Percentiles rank a stretch among this genome's conserved stretches.
phyloP scores from a whole-genome alignment of 179 eudicot genomes.

The Camellia oleifera region DNA sequence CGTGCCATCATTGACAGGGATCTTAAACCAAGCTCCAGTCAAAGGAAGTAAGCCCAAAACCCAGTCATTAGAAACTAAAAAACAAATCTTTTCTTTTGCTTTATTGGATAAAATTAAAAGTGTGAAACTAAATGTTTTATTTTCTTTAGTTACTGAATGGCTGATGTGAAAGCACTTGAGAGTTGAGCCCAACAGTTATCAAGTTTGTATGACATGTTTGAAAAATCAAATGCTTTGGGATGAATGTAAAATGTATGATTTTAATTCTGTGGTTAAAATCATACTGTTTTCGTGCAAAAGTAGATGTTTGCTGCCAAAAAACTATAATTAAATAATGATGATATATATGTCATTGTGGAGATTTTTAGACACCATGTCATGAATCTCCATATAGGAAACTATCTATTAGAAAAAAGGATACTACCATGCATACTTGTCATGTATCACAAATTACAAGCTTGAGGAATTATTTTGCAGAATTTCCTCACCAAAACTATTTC shows the following conservation, averaged over 20 bases:
- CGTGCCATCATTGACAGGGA: no score
- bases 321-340: background rate
- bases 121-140: background rate
- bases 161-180: background rate
- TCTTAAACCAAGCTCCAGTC: constrained; percentile 87
- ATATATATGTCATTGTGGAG: background rate
- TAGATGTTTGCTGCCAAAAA: background rate
- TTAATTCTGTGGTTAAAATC: background rate
- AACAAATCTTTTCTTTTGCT: background rate
- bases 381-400: background rate
- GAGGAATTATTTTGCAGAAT: background rate
- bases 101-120: background rate
- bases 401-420: background rate
- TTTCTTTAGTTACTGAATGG: background rate
- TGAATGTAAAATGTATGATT: background rate
- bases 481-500: background rate
- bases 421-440: background rate
- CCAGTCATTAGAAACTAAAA: background rate
- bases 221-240: background rate
- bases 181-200: background rate
- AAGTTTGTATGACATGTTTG: background rate
- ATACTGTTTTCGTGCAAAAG: background rate
- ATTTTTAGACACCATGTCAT: background rate
- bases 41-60: constrained; percentile 73
- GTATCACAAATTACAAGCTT: background rate